Conservation (phyloP, 2,329 filamentous ascomycete genomes). For the Phialophora tarda region DNA sequence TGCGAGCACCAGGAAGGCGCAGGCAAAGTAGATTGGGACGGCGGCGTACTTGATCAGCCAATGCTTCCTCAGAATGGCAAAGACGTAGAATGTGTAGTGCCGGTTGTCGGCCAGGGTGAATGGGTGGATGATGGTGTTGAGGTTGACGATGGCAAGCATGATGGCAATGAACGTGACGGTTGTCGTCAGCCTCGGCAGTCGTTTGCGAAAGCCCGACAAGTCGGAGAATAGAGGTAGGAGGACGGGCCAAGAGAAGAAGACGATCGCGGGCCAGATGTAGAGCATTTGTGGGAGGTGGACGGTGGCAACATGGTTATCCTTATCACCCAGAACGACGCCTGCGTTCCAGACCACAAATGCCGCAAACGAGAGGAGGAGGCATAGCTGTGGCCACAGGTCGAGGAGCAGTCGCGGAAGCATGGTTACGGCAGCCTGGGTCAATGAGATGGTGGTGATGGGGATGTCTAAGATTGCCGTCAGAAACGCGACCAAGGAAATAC, state of each 20-base stretch:
- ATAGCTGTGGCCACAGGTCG: slow-evolving; percentile 57
- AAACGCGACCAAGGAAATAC: background rate
- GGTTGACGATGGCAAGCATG: slow-evolving; percentile 64
- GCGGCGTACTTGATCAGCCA: slow-evolving; percentile 69
- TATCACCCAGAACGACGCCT: slow-evolving; percentile 93
- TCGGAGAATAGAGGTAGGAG: slow-evolving; percentile 59
- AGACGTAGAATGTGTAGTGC: slow-evolving; percentile 97
- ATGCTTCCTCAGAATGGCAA: slow-evolving; percentile 76
- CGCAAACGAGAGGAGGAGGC: slow-evolving; percentile 70
- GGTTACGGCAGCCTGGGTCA: slow-evolving; percentile 60
- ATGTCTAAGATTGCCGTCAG: slow-evolving; percentile 40
- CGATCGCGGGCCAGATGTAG: slow-evolving; percentile 89
- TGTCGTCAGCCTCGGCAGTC: slow-evolving; percentile 49
- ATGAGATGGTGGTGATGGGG: slow-evolving; percentile 57
- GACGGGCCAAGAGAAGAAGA: slow-evolving; percentile 87
- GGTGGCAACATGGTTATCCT: slow-evolving; percentile 89
- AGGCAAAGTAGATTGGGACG: slow-evolving; percentile 71
- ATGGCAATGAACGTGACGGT: slow-evolving; percentile 46
- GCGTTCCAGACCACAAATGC: slow-evolving; percentile 85
- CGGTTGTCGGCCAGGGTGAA: slow-evolving; percentile 96
- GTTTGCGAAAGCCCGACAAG: slow-evolving; percentile 46
- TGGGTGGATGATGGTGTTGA: slow-evolving; percentile 92
- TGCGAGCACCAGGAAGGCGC: slow-evolving; percentile 71
- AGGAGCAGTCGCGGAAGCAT: slow-evolving; percentile 43
- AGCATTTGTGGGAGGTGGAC: slow-evolving; percentile 90